Evolutionary conservation across 305 asterid species (phyloP).

Genomic region (Solanum hybrid): DNA sequence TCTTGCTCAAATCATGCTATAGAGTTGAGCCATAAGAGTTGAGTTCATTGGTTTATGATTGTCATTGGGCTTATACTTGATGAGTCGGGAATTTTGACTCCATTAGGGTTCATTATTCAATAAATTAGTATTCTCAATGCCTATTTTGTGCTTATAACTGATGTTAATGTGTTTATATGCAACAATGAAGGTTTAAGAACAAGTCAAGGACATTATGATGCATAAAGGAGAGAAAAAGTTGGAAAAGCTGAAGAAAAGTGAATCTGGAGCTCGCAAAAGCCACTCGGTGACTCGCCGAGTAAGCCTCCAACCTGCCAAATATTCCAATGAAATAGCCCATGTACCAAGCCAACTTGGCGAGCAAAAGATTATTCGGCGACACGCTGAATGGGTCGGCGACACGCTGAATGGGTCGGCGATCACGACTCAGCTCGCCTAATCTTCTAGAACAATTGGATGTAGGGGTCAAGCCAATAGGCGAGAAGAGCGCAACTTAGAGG

Average conservation of each 20-base stretch:
- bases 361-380: not conserved
- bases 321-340: not conserved
- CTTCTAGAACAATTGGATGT: not conserved
- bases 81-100: not conserved
- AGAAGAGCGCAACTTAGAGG: not conserved
- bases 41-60: too few relatives aligned
- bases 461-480: not conserved
- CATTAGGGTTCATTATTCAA: not conserved
- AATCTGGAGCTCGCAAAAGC: not conserved
- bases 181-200: not conserved
- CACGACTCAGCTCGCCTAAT: not conserved
- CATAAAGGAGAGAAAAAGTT: not conserved
- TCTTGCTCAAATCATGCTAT: not conserved
- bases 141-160: not conserved
- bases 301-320: not conserved
- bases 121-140: not conserved
- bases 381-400: not conserved
- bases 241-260: not conserved
- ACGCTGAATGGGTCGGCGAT: not conserved
- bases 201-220: not conserved
- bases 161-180: not conserved
- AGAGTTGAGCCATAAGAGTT: not conserved
- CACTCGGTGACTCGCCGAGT: not conserved
- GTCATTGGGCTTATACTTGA: not conserved
- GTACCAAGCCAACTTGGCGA: too few relatives aligned